phyloP scores from a whole-genome alignment of 129 eudicot genomes.

The Ambrosia artemisiifolia region DNA sequence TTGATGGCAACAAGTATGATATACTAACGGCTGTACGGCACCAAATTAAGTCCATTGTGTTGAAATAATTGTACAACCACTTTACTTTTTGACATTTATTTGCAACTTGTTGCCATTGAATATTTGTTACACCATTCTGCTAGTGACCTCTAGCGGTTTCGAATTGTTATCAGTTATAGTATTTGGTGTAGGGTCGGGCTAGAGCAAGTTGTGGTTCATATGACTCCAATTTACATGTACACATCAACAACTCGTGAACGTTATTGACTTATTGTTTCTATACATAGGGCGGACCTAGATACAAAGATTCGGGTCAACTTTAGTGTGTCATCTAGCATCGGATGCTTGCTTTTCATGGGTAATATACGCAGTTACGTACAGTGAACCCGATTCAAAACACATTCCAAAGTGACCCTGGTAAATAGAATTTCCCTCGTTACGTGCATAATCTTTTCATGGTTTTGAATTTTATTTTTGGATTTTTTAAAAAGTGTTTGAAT shows the following conservation, averaged over 20 bases:
- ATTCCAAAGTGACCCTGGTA: no score
- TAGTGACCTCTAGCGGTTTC: constrained; percentile 8
- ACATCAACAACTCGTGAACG: neutral
- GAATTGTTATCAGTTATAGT: neutral
- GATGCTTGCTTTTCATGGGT: no score
- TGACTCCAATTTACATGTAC: neutral
- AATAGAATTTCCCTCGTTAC: no score
- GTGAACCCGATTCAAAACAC: no score
- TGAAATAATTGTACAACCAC: neutral
- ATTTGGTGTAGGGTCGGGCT: neutral
- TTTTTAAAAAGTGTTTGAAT: neutral
- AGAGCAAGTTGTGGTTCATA: neutral
- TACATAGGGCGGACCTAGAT: no score
- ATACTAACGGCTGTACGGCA: neutral
- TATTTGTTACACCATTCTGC: neutral
- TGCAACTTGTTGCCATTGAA: constrained; percentile 1
- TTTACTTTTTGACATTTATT: neutral
- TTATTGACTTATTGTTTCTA: neutral
- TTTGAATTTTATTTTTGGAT: neutral
- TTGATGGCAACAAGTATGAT: neutral
- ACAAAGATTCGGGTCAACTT: no score
- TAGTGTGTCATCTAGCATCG: no score
- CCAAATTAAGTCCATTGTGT: neutral
- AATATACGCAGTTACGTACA: no score
- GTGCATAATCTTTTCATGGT: neutral